A percentile compares a stretch with the other conserved stretches of the same genome.
These are phyloP conservation scores for Daedalea quercina DNA, from an alignment of 768 basidiomycete genomes.

Conservation along the genomic window DNA sequence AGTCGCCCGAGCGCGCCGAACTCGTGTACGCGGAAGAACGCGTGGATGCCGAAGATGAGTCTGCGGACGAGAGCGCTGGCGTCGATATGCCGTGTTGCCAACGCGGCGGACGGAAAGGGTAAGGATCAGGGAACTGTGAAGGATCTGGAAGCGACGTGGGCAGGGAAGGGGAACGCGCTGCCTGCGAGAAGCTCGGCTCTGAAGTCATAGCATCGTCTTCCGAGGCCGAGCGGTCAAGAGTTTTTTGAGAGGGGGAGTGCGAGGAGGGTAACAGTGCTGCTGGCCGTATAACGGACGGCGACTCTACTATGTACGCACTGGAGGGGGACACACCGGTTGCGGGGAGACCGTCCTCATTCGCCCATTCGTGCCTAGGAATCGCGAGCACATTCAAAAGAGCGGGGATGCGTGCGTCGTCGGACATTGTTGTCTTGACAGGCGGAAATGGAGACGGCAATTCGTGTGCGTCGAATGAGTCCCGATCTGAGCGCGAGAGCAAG, in stretches of 20 bases:
- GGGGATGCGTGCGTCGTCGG: slow-evolving; percentile 33
- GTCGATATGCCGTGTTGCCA: slow-evolving; percentile 36
- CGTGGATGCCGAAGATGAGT: slow-evolving; percentile 64
- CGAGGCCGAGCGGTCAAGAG: slow-evolving; percentile 32
- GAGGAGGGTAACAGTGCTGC: slow-evolving; percentile 19
- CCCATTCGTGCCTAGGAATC: slow-evolving; percentile 20
- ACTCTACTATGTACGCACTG: slow-evolving; percentile 23
- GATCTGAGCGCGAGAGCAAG: slow-evolving; percentile 12
- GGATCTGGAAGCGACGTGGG: slow-evolving; percentile 50
- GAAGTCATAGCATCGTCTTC: slow-evolving; percentile 34
- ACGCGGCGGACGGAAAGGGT: slow-evolving; percentile 52
- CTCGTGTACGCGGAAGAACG: slow-evolving; percentile 76
- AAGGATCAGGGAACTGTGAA: slow-evolving; percentile 65
- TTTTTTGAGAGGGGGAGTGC: slow-evolving; percentile 24
- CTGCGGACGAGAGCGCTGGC: slow-evolving; percentile 62
- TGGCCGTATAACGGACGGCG: slow-evolving; percentile 15
- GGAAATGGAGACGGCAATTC: slow-evolving; percentile 30
- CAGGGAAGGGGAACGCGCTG: slow-evolving; percentile 38
- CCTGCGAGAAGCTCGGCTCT: slow-evolving; percentile 26
- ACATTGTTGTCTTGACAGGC: slow-evolving; percentile 20
- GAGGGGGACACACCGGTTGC: slow-evolving; percentile 20
- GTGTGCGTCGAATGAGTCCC: slow-evolving; percentile 22
- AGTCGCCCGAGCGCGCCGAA: slow-evolving; percentile 63
- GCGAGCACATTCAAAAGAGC: slow-evolving; percentile 25
- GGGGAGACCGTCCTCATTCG: slow-evolving; percentile 15